Conservation (phyloP, 2,329 filamentous ascomycete species). For the Colletotrichum orchidophilum region DNA sequence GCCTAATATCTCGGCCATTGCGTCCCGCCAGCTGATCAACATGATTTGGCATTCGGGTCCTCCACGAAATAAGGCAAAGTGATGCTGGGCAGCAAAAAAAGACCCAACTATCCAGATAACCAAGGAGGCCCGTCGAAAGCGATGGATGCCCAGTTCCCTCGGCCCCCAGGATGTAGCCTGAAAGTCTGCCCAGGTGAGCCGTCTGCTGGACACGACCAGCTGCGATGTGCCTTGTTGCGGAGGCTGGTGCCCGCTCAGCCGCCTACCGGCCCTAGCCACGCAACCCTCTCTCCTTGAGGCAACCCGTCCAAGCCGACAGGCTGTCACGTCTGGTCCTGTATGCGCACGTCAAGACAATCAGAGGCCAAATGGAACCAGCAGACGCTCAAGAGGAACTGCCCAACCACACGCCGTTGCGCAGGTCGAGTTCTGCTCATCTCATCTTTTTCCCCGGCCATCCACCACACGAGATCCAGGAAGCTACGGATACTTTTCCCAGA, state of each 20-base stretch:
- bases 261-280: conserved; percentile 1
- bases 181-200: conserved; percentile 14
- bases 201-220: conserved; percentile 12
- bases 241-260: conserved; percentile 25
- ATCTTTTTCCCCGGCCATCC: background rate
- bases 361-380: background rate
- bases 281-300: conserved; percentile 3
- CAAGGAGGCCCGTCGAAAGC: conserved; percentile 18
- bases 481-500: background rate
- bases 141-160: conserved; percentile 21
- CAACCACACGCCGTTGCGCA: background rate
- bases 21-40: background rate
- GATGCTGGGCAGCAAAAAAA: background rate
- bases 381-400: background rate
- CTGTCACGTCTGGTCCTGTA: background rate
- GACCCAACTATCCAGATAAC: background rate
- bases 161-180: conserved; percentile 26
- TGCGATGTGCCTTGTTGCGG: conserved; percentile 23
- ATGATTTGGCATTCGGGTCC: background rate
- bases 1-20: background rate
- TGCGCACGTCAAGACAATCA: background rate
- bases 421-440: conserved; percentile 7
- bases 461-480: background rate
- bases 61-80: conserved; percentile 3
- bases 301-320: conserved; percentile 9